Evolutionary conservation across 163 green algal species (phyloP).

Genomic region (Volvox carteri): DNA sequence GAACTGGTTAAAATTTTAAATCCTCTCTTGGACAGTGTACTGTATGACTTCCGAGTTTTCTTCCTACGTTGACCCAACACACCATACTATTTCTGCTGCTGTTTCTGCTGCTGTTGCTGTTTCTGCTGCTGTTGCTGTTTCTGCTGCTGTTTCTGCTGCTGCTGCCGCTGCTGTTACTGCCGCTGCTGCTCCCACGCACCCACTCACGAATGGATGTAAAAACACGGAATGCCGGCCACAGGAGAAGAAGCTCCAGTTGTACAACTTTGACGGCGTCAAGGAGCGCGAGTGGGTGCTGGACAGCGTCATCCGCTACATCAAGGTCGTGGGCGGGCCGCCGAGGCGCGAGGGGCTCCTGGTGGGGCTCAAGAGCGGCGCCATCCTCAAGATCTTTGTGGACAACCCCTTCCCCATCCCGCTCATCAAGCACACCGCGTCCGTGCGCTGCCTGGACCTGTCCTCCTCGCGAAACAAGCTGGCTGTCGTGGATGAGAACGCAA

Average conservation of each 20-base stretch:
- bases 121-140: no score
- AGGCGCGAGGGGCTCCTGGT: constrained; percentile 85
- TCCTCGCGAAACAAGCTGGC: constrained; percentile 80
- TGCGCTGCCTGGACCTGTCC: constrained; percentile 86
- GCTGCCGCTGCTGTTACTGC: no score
- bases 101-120: no score
- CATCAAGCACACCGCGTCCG: constrained; percentile 76
- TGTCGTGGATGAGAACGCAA: constrained; percentile 82
- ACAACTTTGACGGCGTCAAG: constrained; percentile 83
- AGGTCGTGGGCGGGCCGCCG: constrained; percentile 81
- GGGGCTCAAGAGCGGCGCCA: constrained; percentile 80
- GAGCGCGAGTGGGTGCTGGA: constrained; percentile 88
- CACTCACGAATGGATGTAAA: no score
- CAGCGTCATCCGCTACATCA: constrained; percentile 88
- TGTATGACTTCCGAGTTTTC: no score
- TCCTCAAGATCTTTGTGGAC: constrained; percentile 86
- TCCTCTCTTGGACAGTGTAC: no score
- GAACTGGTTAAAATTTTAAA: no score
- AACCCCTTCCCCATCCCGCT: constrained; percentile 85
- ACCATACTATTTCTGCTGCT: no score
- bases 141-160: no score
- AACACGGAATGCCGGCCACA: no score
- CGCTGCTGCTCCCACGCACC: no score
- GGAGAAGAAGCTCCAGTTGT: constrained; percentile 88
- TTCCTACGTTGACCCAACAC: no score